Evolutionary conservation across 306 rosid genomes (phyloP).

Genomic region (Hippophae rhamnoides): DNA sequence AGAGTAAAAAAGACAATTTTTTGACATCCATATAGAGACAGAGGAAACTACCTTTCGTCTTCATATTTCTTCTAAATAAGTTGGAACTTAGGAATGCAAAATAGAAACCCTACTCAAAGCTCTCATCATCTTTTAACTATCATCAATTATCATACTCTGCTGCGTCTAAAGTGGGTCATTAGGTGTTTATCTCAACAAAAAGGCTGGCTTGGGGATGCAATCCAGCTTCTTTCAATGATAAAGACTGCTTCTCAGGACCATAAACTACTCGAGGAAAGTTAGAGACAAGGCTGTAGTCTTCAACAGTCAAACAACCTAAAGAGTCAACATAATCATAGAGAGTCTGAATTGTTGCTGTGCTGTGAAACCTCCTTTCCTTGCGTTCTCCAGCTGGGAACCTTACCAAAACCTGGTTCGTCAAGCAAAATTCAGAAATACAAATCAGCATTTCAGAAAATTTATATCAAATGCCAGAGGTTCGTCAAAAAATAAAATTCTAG

Average conservation of each 20-base stretch:
- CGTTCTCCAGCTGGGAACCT: conserved; percentile 31
- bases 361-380: conserved; percentile 78
- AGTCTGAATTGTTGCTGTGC: conserved; percentile 53
- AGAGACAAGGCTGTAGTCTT: conserved; percentile 68
- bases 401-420: conserved; percentile 63
- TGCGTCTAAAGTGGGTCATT: not conserved
- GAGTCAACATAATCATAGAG: conserved; percentile 88
- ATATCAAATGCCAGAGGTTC: not conserved
- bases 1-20: no score
- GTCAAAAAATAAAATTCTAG: conserved; percentile 4
- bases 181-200: conserved; percentile 44
- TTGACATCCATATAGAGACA: not conserved
- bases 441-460: conserved; percentile 7
- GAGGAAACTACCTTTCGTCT: conserved; percentile 10
- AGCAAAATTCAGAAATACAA: not conserved
- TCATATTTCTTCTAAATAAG: conserved; percentile 14
- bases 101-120: conserved; percentile 10
- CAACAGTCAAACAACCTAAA: conserved; percentile 59
- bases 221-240: conserved; percentile 84
- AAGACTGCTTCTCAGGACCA: conserved; percentile 50
- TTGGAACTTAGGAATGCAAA: not conserved
- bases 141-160: not conserved
- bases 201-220: conserved; percentile 82
- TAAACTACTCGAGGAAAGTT: conserved; percentile 82
- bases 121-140: conserved; percentile 5